Evolutionary conservation across 257 asterid genomes (phyloP).

Genomic region (Echium plantagineum): DNA sequence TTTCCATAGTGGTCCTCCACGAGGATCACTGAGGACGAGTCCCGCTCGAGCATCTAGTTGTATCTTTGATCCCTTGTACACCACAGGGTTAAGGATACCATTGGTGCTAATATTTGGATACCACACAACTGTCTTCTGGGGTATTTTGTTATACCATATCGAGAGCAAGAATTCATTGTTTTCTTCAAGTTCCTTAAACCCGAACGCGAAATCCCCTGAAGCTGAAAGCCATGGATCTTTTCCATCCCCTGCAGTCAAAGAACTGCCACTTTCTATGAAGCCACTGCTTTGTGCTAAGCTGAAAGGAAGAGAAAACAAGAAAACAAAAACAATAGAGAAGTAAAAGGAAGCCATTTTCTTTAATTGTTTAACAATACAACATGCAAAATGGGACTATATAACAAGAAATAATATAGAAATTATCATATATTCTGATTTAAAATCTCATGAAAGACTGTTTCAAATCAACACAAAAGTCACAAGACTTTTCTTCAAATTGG

Average conservation of each 20-base stretch:
- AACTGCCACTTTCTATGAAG: background rate
- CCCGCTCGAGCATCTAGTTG: conserved; percentile 18
- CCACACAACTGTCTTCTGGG: no score
- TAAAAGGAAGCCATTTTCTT: conserved; percentile 3
- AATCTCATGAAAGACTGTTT: no score
- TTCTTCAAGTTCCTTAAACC: no score
- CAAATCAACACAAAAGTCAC: no score
- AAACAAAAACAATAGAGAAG: background rate
- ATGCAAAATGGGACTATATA: no score
- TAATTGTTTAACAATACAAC: no score
- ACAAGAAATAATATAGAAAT: no score
- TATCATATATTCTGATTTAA: no score
- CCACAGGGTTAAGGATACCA: conserved; percentile 33
- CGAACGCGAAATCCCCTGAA: conserved; percentile 10
- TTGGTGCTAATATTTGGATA: no score
- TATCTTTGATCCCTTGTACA: conserved; percentile 34
- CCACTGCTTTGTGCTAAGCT: conserved; percentile 9
- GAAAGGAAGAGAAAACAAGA: conserved; percentile 8
- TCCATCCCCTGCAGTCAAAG: conserved; percentile 2
- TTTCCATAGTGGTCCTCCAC: conserved; percentile 14
- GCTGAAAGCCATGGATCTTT: conserved; percentile 7
- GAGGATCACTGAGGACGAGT: conserved; percentile 36
- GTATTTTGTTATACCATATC: conserved; percentile 45
- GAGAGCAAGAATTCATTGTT: no score
- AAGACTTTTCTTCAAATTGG: no score